A percentile compares a stretch with the other conserved stretches of the same genome.
Evolutionary conservation across 1,139 yeast genomes (phyloP).

Genomic region (Magnusiomyces suaveolens): DNA sequence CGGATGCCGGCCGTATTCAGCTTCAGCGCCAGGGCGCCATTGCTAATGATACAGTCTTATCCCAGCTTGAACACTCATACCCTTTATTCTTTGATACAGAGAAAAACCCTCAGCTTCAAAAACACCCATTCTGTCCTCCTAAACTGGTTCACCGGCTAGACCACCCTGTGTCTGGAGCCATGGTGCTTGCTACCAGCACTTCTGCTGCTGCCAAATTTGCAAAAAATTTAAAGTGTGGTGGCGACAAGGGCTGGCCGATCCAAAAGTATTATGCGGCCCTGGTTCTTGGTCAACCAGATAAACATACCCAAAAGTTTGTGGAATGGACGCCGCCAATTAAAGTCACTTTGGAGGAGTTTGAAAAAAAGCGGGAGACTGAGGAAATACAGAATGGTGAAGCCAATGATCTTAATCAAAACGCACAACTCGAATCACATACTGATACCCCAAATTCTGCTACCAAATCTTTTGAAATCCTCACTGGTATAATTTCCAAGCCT

Average conservation of each 20-base stretch:
- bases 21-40: not conserved
- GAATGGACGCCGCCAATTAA: not conserved
- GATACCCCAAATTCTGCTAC: slow-evolving; percentile 1
- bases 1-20: slow-evolving; percentile 1
- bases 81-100: slow-evolving; percentile 19
- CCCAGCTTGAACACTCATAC: slow-evolving; percentile 15
- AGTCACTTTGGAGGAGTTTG: not conserved
- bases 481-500: slow-evolving; percentile 14
- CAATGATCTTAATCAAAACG: too few relatives aligned
- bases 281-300: not conserved
- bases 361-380: not conserved
- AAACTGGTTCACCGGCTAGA: slow-evolving; percentile 27
- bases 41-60: slow-evolving; percentile 13
- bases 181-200: slow-evolving; percentile 24
- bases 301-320: not conserved
- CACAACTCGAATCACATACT: too few relatives aligned
- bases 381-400: slow-evolving; percentile 10
- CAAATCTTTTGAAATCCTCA: slow-evolving; percentile 3
- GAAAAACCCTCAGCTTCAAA: slow-evolving; percentile 13
- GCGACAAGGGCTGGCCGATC: slow-evolving; percentile 18
- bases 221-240: slow-evolving; percentile 17
- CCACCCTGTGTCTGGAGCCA: slow-evolving; percentile 26
- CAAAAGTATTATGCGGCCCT: slow-evolving; percentile 16
- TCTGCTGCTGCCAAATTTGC: slow-evolving; percentile 22
- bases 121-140: slow-evolving; percentile 20